phyloP scores from a whole-genome alignment of 805 yeast genomes.

The Nakazawaea populi region DNA sequence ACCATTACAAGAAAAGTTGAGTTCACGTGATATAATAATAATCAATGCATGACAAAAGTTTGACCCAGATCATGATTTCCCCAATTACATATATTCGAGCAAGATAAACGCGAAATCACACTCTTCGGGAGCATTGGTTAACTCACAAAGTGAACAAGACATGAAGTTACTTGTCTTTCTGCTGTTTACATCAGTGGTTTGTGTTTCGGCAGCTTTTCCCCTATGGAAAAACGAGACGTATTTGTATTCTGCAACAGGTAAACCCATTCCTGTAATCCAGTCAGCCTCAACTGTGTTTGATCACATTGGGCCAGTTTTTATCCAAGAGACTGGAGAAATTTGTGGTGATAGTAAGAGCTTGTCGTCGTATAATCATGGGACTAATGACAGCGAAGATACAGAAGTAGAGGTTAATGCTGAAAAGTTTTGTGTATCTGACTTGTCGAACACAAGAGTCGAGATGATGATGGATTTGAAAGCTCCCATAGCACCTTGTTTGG shows the following conservation, averaged over 20 bases:
- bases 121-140: too few species aligned
- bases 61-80: too few species aligned
- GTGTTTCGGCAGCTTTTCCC: background rate
- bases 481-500: slow-evolving; percentile 8
- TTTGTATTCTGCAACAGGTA: background rate
- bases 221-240: background rate
- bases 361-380: too few species aligned
- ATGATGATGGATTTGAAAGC: background rate
- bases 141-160: too few species aligned
- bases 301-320: background rate
- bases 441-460: background rate
- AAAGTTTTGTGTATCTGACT: slow-evolving; percentile 7
- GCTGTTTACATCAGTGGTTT: background rate
- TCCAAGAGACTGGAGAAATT: slow-evolving; percentile 3
- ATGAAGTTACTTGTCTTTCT: background rate
- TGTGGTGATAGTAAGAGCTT: background rate
- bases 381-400: background rate
- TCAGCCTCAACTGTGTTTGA: background rate
- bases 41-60: too few species aligned
- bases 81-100: too few species aligned
- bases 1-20: too few species aligned
- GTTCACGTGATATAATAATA: too few species aligned
- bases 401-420: background rate
- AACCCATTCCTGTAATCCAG: background rate
- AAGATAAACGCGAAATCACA: too few species aligned